Evolutionary conservation across 305 asterid species (phyloP), one percentile per base, ranked within the genome.

Genomic region (Fraxinus sp.): DNA sequence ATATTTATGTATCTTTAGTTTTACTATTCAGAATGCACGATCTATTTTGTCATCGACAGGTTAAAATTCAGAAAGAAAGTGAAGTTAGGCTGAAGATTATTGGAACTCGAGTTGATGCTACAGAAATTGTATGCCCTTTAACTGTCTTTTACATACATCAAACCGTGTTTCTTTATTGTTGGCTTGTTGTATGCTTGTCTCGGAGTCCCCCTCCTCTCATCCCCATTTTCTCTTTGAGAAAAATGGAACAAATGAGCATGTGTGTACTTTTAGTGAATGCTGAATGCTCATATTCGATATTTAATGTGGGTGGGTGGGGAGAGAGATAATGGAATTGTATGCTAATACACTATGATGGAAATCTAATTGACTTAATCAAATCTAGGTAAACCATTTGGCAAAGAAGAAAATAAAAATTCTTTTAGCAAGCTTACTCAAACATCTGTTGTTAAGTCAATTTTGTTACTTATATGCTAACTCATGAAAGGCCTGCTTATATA

Each of bases 101-200:
- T 79, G 98, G 99, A 81, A 94, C 98, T 71, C 90, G 98, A 74
- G 98, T 94, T 85, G 99, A 93, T 86, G 98, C 99, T 46, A 96
- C 98, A 16, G 99, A 96, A 92, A 94, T 96, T 74, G 98, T 93
- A 92, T 44, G 97, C 79, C 52, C 78, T 46, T 79, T n/a, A 46
- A 20, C 55, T 66, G 77, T 20, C 74, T 85, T 78, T 20, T 22
- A 7, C 52, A 1, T 14, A 11, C 72, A 28, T n/a, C 24, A 32
- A 30, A 10, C 44, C 30, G 76, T 76, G 16, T 82, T 9, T 59
- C n/a, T 52, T 30, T 52, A 59, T 6, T 59, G 30, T 59, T 59
- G 11, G 70, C 70, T 59, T 18, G 30, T 20, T 59, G 64, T 16
- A 16, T 52, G 64, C 64, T 52, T 16, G 64, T 4, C 24, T 52